These are phyloP conservation scores for Pestalotiopsis fici DNA, from an alignment of 2,329 filamentous ascomycete species.

Conservation along the genomic window DNA sequence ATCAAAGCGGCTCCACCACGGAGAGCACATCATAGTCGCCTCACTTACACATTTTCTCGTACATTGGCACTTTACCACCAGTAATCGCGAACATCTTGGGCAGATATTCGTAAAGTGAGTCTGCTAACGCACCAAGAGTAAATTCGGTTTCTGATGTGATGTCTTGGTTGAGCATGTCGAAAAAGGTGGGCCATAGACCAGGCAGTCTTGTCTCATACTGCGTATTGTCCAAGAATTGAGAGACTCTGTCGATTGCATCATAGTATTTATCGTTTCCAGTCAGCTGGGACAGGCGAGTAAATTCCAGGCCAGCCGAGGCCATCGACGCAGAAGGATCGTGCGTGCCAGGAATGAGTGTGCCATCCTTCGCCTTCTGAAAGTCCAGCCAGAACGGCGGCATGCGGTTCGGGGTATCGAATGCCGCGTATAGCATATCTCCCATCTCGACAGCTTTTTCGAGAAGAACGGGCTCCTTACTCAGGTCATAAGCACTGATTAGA, in stretches of 20 bases:
- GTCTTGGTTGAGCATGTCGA: slow-evolving; percentile 58
- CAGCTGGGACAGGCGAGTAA: slow-evolving; percentile 69
- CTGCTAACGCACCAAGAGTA: slow-evolving; percentile 54
- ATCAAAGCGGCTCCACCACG: background rate
- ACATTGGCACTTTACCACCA: slow-evolving; percentile 60
- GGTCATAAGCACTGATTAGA: slow-evolving; percentile 45
- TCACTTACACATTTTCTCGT: slow-evolving; percentile 56
- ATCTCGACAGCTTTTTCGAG: slow-evolving; percentile 45
- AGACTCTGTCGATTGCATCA: slow-evolving; percentile 75
- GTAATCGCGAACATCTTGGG: slow-evolving; percentile 66
- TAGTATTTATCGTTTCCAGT: slow-evolving; percentile 71
- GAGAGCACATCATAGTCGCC: background rate
- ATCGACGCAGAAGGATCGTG: slow-evolving; percentile 37
- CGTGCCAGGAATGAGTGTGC: slow-evolving; percentile 32
- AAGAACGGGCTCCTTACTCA: slow-evolving; percentile 40
- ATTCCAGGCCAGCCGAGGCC: slow-evolving; percentile 69
- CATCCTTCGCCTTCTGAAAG: slow-evolving; percentile 40
- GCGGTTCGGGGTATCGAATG: slow-evolving; percentile 49
- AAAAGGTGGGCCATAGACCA: slow-evolving; percentile 71
- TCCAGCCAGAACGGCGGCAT: slow-evolving; percentile 59
- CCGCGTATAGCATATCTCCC: slow-evolving; percentile 48
- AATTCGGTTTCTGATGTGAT: slow-evolving; percentile 41
- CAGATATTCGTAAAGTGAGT: slow-evolving; percentile 62
- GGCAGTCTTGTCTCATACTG: slow-evolving; percentile 72
- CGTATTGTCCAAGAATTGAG: slow-evolving; percentile 64